Percentiles rank a stretch among this genome's conserved stretches.
These are phyloP conservation scores for Daldinia sp. DNA, from an alignment of 2,329 filamentous ascomycete genomes.

Conservation along the genomic window DNA sequence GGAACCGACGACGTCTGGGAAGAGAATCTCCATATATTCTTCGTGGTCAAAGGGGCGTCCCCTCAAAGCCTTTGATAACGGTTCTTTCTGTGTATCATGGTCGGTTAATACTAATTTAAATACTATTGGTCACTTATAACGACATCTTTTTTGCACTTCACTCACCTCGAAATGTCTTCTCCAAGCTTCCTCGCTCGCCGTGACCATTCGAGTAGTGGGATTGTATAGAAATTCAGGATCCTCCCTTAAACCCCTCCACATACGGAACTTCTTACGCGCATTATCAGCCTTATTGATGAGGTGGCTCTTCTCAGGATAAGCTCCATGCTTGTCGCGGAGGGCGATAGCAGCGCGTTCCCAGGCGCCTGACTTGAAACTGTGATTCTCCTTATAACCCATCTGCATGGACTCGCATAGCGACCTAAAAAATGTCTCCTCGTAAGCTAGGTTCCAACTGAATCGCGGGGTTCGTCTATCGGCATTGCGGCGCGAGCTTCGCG, in stretches of 20 bases:
- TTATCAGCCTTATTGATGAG: conserved; percentile 72
- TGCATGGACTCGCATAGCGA: conserved; percentile 68
- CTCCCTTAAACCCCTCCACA: conserved; percentile 66
- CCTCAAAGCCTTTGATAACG: conserved; percentile 63
- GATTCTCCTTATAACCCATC: conserved; percentile 63
- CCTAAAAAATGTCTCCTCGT: conserved; percentile 67
- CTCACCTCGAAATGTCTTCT: conserved; percentile 63
- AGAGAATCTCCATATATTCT: conserved; percentile 67
- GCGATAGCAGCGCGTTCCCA: conserved; percentile 66
- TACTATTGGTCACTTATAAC: not conserved
- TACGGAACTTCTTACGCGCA: conserved; percentile 68
- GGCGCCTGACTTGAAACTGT: conserved; percentile 68
- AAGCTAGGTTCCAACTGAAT: conserved; percentile 67
- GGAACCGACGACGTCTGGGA: conserved; percentile 67
- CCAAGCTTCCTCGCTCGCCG: conserved; percentile 66
- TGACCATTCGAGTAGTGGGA: conserved; percentile 58
- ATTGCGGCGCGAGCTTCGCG: conserved; percentile 42
- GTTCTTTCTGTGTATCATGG: conserved; percentile 57
- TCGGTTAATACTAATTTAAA: not conserved
- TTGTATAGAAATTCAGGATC: conserved; percentile 66
- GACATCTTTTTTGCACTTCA: not conserved
- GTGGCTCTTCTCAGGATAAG: conserved; percentile 67
- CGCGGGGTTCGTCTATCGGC: conserved; percentile 53
- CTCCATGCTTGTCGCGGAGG: conserved; percentile 62
- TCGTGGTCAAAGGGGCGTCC: conserved; percentile 68